phyloP scores from a whole-genome alignment of 306 rosid genomes.

The Delonix regia region DNA sequence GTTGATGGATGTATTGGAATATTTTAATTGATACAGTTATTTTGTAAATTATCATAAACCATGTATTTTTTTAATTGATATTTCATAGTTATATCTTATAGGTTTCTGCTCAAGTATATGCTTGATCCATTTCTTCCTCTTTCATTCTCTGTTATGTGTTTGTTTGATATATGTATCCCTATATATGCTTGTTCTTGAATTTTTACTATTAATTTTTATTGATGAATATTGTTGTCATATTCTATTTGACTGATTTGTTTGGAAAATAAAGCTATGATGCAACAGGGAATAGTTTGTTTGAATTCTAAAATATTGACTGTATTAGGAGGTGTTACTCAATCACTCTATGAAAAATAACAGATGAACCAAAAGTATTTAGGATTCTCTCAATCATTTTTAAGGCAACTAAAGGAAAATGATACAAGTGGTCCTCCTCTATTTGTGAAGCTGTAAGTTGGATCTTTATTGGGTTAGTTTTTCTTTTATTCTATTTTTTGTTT shows the following conservation, averaged over 20 bases:
- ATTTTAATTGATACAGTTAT: slow-evolving; percentile 13
- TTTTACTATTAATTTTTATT: slow-evolving; percentile 1
- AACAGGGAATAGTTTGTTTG: slow-evolving; percentile 75
- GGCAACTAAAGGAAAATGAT: slow-evolving; percentile 59
- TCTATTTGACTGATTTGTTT: slow-evolving; percentile 69
- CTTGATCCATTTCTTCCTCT: slow-evolving; percentile 13
- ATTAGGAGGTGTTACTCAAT: slow-evolving; percentile 80
- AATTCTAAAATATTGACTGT: slow-evolving; percentile 65
- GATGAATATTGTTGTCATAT: slow-evolving; percentile 22
- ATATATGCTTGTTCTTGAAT: slow-evolving; percentile 18
- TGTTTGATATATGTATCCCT: slow-evolving; percentile 9
- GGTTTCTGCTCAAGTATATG: slow-evolving; percentile 10
- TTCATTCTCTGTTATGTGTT: background rate
- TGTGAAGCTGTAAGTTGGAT: slow-evolving; percentile 88
- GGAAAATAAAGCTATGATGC: slow-evolving; percentile 66
- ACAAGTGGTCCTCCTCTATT: slow-evolving; percentile 85
- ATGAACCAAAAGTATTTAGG: slow-evolving; percentile 86
- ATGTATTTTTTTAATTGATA: background rate
- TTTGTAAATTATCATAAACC: background rate
- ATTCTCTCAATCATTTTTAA: slow-evolving; percentile 65
- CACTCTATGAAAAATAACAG: slow-evolving; percentile 91
- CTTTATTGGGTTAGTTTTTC: slow-evolving; percentile 41
- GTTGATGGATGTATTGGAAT: slow-evolving; percentile 24
- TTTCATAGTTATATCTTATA: background rate
- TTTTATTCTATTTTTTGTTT: too few relatives aligned